Evolutionary conservation across 495 filamentous ascomycete species (phyloP), one percentile per base, ranked within the genome.

Genomic region (Neurospora africana): DNA sequence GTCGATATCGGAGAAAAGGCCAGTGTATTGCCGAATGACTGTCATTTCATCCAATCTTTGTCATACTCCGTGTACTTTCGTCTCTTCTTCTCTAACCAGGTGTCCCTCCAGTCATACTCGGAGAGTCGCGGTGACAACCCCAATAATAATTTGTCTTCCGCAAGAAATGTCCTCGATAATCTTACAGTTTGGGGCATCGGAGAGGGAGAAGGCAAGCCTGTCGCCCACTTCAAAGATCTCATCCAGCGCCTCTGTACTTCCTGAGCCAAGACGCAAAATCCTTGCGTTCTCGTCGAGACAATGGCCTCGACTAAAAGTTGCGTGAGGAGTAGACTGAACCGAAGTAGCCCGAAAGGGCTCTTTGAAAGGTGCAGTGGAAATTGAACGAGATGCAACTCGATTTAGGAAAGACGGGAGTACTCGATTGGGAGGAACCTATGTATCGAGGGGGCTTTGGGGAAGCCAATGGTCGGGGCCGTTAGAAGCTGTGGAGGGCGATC

Each of bases 191-290:
- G n/a, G n/a, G n/a, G n/a, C n/a, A 21, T n/a, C n/a, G 21, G 44
- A 41, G 39, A 19, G 39, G 5, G 5, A 19, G 6, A 41, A 19
- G 5, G 15, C 39, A 41, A 39, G 38, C 38, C 38, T 39, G 13
- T 39, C 38, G 38, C 13, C 38, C 11, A 39, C 38, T 13, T 15
- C 36, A 43, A 43, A 19, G 40, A 39, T 39, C 38, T 39, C 38
- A 39, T 39, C 38, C 38, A 39, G 38, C 4, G 13, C 4, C 38
- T 39, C 38, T 0, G 13, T 39, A 6, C 85, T 90, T 19, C 92
- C 86, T 8, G 89, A 88, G 23, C 95, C 95, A n/a, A 98, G 82
- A 5, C 95, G 91, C 47, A 95, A 82, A 69, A 94, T 90, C 5
- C 89, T 84, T 2, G 83, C 81, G 68, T 92, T 92, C 69, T 90